Evolutionary conservation across 306 rosid genomes (phyloP), one percentile per base, ranked within the genome.

Genomic region (Glycine latifolia): DNA sequence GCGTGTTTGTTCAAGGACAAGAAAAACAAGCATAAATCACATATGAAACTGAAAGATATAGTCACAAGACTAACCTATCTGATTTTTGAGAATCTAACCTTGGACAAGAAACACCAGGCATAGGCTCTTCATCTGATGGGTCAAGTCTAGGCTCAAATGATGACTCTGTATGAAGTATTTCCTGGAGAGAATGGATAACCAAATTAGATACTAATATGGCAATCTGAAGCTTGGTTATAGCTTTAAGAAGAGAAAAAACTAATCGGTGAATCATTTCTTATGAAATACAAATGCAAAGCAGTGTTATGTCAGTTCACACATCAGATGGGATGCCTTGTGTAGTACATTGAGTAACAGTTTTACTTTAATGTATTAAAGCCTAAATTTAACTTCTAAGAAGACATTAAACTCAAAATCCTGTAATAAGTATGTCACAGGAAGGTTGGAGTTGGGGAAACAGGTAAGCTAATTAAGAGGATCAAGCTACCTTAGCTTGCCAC

Each of bases 51-150:
- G 2, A 4, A 75, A 55, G 56, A 56, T 35, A 53, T 10, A 44
- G 69, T 65, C 65, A 82, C 56, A 54, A 60, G 49, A 81, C 89
- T 65, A 67, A 92, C 98, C 94, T 89, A 47, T 86, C 81, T 46
- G 91, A 87, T 73, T 81, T 88, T 66, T 79, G 87, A 20, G 75
- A 54, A 61, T 82, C 79, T 76, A 82, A 16, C 8, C 11, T 48
- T 20, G 44, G 65, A 73, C 47, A 63, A 62, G 76, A 71, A 59
- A 81, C 48, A 60, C 48, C 46, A 61, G 54, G 78, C 54, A 0
- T 2, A 50, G 59, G 81, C 77, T 83, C 86, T 81, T 75, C 41
- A 39, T 61, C 81, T 15, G 71, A 75, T 56, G 14, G 77, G 59
- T 81, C 81, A 72, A 37, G 11, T 77, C 13, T 58, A 65, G 78